Conservation (phyloP, 495 filamentous ascomycete genomes). For the Usnea hakonensis region DNA sequence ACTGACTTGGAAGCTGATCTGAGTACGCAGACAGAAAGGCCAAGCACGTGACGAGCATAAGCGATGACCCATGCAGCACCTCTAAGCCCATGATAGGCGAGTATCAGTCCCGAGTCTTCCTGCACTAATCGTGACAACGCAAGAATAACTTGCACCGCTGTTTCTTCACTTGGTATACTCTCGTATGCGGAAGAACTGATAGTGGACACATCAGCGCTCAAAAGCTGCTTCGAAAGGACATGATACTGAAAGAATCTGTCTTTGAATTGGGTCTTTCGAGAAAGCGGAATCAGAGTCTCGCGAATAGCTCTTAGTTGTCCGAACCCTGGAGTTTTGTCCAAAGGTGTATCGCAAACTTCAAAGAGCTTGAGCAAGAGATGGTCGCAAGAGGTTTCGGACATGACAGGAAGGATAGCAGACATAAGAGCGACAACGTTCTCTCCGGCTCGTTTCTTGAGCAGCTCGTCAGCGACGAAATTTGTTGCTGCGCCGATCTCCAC, state of each 20-base stretch:
- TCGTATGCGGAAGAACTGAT: too few species aligned
- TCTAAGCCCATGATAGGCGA: too few species aligned
- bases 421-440: slow-evolving; percentile 6
- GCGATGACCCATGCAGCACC: background rate
- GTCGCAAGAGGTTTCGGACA: background rate
- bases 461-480: background rate
- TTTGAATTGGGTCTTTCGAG: too few species aligned
- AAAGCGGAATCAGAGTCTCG: too few species aligned
- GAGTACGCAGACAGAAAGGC: background rate
- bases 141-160: too few species aligned
- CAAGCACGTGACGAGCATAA: background rate
- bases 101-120: too few species aligned
- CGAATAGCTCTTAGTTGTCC: too few species aligned
- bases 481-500: slow-evolving; percentile 3
- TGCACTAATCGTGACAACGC: too few species aligned
- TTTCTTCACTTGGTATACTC: too few species aligned
- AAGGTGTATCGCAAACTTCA: background rate
- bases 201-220: too few species aligned
- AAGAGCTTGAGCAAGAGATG: background rate
- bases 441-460: slow-evolving; percentile 1
- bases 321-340: background rate
- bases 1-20: background rate
- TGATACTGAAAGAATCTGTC: too few species aligned
- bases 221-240: too few species aligned
- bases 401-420: background rate